Conservation (phyloP, 257 asterid species). For the Ehretia macrophylla region DNA sequence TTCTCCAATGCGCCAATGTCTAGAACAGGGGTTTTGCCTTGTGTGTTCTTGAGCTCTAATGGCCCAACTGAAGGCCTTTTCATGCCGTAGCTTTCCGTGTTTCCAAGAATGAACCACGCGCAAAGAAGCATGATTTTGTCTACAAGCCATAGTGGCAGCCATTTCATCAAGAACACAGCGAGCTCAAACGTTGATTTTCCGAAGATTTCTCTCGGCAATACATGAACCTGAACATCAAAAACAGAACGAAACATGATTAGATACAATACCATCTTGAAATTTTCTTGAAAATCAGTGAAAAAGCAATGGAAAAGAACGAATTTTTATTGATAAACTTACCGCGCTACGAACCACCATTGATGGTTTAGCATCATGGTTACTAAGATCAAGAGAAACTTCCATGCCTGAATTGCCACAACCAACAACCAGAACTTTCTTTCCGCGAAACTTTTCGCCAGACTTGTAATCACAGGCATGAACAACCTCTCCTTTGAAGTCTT, state of each 20-base stretch:
- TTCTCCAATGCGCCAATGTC: conserved; percentile 72
- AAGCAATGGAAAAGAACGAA: neutral
- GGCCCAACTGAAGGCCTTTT: conserved; percentile 67
- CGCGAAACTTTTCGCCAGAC: conserved; percentile 46
- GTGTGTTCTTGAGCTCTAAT: conserved; percentile 54
- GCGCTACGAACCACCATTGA: conserved; percentile 50
- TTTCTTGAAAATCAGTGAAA: neutral
- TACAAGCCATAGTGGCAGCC: conserved; percentile 86
- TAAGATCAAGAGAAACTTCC: conserved; percentile 60
- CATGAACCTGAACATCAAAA: conserved; percentile 57
- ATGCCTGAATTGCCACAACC: conserved; percentile 68
- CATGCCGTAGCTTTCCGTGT: conserved; percentile 56
- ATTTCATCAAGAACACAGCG: conserved; percentile 58
- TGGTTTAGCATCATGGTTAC: conserved; percentile 43
- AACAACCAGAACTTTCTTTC: conserved; percentile 52
- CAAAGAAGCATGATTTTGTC: conserved; percentile 57
- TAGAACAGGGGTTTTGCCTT: conserved; percentile 79
- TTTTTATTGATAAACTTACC: neutral
- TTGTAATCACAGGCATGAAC: conserved; percentile 53
- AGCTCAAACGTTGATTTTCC: conserved; percentile 74
- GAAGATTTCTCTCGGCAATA: conserved; percentile 66
- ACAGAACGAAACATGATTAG: conserved; percentile 14
- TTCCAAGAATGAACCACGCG: conserved; percentile 76
- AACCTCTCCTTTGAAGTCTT: conserved; percentile 48
- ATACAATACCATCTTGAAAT: neutral